These are phyloP conservation scores for Mucor racemosus DNA, from an alignment of 371 early-diverging fungal genomes.

Conservation along the genomic window DNA sequence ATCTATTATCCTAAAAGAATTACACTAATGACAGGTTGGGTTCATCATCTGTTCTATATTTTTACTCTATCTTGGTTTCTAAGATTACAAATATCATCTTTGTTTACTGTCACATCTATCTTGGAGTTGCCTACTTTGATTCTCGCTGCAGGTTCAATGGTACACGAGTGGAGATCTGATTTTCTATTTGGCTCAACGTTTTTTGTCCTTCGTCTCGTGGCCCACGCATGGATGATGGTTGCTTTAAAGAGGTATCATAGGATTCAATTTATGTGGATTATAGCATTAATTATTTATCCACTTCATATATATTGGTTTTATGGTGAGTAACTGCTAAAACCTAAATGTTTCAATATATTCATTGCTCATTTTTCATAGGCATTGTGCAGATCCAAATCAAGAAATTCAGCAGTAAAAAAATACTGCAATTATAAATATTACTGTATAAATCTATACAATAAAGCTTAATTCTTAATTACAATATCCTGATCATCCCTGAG, in stretches of 20 bases:
- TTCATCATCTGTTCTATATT: conserved; percentile 53
- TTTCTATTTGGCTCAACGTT: conserved; percentile 35
- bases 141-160: conserved; percentile 33
- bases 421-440: too few relatives aligned
- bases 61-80: conserved; percentile 28
- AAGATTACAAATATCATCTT: conserved; percentile 20
- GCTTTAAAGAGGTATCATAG: conserved; percentile 34
- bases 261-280: conserved; percentile 29
- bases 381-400: background rate
- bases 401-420: background rate
- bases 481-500: too few relatives aligned
- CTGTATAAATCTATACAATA: too few relatives aligned
- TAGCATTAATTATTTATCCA: conserved; percentile 31
- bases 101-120: conserved; percentile 34
- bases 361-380: background rate
- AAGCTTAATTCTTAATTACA: too few relatives aligned
- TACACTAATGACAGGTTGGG: conserved; percentile 51
- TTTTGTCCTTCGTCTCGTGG: conserved; percentile 37
- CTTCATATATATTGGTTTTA: conserved; percentile 48
- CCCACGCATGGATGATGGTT: conserved; percentile 36
- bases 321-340: too few relatives aligned
- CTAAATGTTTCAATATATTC: too few relatives aligned
- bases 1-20: conserved; percentile 48
- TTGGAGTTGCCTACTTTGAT: conserved; percentile 42
- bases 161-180: conserved; percentile 29